phyloP scores from a whole-genome alignment of 257 asterid species.

The Osmanthus fragrans region DNA sequence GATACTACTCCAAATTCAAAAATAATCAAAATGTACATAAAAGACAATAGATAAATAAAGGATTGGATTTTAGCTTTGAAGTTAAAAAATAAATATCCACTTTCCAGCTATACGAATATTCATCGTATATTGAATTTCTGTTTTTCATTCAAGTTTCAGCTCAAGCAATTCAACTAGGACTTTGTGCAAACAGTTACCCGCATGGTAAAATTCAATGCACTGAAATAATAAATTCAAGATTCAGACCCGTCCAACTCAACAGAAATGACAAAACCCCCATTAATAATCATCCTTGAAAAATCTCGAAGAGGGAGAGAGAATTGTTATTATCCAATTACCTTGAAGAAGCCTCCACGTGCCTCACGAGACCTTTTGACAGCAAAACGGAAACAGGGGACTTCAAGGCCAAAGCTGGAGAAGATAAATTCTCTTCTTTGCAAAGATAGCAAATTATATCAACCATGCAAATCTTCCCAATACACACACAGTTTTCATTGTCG shows the following conservation, averaged over 20 bases:
- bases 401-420: conserved; percentile 57
- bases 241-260: neutral
- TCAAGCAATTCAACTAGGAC: neutral
- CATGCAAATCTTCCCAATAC: conserved; percentile 80
- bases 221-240: neutral
- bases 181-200: neutral
- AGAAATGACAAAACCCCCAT: neutral
- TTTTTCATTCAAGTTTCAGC: neutral
- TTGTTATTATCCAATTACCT: conserved; percentile 39
- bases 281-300: neutral
- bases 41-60: neutral
- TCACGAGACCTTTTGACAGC: conserved; percentile 49
- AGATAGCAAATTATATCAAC: conserved; percentile 74
- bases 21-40: neutral
- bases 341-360: conserved; percentile 64
- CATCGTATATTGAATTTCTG: neutral
- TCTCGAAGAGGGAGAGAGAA: neutral
- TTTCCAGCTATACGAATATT: neutral
- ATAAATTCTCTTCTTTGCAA: conserved; percentile 51
- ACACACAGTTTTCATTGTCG: conserved; percentile 34
- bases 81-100: neutral
- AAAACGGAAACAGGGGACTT: conserved; percentile 62
- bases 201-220: neutral
- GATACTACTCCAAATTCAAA: neutral
- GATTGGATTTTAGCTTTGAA: neutral